phyloP scores from a whole-genome alignment of 2,329 filamentous ascomycete genomes.

The Trichoderma arundinaceum region DNA sequence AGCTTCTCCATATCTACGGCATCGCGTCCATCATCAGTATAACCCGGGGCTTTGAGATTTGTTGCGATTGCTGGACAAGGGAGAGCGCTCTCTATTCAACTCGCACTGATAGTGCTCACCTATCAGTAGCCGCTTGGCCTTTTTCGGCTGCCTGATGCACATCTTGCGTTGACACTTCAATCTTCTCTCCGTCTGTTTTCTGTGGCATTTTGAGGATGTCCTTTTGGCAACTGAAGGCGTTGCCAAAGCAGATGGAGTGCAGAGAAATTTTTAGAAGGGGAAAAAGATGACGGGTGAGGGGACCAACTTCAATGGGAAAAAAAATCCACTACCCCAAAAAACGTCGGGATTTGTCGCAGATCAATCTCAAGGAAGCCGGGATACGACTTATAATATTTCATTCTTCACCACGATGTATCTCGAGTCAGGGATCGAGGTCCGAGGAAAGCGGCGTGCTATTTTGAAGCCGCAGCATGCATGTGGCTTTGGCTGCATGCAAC shows the following conservation, averaged over 20 bases:
- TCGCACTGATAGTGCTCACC: slow-evolving; percentile 39
- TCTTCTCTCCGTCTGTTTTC: not conserved
- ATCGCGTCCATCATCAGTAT: not conserved
- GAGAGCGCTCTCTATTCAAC: not conserved
- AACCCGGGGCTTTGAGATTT: not conserved
- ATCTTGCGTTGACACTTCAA: slow-evolving; percentile 10
- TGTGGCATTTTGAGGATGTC: not conserved
- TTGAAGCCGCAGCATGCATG: not conserved
- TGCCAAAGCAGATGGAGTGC: not conserved
- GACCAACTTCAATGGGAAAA: not conserved
- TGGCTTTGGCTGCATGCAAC: not conserved
- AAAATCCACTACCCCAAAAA: no score
- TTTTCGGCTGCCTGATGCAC: slow-evolving; percentile 46
- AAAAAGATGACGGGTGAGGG: not conserved
- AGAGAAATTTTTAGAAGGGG: not conserved
- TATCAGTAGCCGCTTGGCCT: slow-evolving; percentile 55
- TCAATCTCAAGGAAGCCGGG: not conserved
- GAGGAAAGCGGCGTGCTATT: no score
- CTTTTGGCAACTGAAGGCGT: not conserved
- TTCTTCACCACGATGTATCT: not conserved
- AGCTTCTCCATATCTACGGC: slow-evolving; percentile 53
- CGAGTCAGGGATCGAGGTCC: not conserved
- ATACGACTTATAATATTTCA: not conserved
- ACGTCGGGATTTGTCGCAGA: not conserved
- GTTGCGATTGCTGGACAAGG: not conserved